Base-by-base conservation (phyloP, 2,329 filamentous ascomycete genomes). In the Beauveria scarabaeidicola region DNA sequence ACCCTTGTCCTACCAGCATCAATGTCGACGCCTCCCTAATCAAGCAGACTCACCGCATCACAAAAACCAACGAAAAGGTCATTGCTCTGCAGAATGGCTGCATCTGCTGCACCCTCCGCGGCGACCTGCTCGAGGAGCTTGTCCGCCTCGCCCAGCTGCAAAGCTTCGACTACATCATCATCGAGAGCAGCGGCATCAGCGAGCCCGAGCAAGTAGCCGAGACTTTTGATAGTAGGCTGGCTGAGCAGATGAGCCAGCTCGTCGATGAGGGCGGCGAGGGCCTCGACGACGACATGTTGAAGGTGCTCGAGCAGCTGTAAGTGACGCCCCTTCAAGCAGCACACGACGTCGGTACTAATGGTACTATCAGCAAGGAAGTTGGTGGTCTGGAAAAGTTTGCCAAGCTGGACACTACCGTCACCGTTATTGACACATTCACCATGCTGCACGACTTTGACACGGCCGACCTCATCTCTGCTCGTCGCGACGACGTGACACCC, bases 131-230 rank as follows among this genome's bases (percentile, higher is more conserved):
- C 0, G 82, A 87, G 61, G 87, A 90, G 68, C 78, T 90, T 0
- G 86, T 86, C 0, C 79, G 79, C 1, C 75, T 90, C 1, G 69
- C 86, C 0, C 81, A 85, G 66, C 77, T 83, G 1, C 78, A 83
- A 19, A 75, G 80, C 53, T 86, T 90, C 41, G 85, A 90, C 68
- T 90, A 90, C 68, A 82, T 90, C 27, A 75, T 89, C 43, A 87
- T 89, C 46, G 87, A 90, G 69, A 88, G 85, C 67, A 87, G 81
- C 2, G 85, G 87, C 0, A 88, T 90, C 63, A 89, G 86, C 64
- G 86, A 89, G 69, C 86, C 85, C 0, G 85, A 88, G 72, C 87
- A 90, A 65, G 87, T 90, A 0, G 87, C 87, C 0, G 87, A 90
- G 74, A 90, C 86, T 0, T 90, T 90, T 65, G 85, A 86, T 38